Base-by-base conservation (phyloP, 1,284 basidiomycete species). In the Entoloma clypeatum region DNA sequence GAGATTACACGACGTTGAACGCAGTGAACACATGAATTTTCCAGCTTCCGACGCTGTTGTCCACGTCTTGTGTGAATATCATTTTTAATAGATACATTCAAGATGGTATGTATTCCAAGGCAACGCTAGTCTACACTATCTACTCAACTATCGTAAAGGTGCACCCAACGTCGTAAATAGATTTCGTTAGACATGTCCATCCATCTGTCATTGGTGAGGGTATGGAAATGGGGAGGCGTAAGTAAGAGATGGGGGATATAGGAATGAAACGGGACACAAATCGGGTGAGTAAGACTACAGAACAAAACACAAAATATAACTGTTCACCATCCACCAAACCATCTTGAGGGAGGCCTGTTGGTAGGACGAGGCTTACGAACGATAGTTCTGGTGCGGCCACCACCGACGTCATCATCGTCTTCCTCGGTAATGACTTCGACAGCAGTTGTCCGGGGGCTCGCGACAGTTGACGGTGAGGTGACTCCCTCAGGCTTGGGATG, bases 391-490 rank as follows among this genome's bases (percentile, higher is more conserved):
- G 51, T 49, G 13, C 49, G 50, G 25, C 48, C 50, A 31, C 55
- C 54, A 5, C 52, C 48, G 10, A 51, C 55, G 5, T 56, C 56
- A 7, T 61, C 61, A 30, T 69, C 68, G 18, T 71, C 69, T 35
- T 82, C 78, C 46, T 86, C 80, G 5, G 75, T 72, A 19, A 77
- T 59, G 35, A 85, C 68, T 54, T 85, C 81, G 9, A 83, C 67
- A 16, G 81, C 75, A 8, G 83, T 86, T 16, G 86, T 88, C 48
- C 73, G 74, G 17, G 84, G 85, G 54, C 75, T 79, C 7, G 73
- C 68, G 6, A 70, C 63, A 16, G 75, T 73, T 25, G 75, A 69
- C 11, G 74, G 67, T 3, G 75, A 70, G 39, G 73, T 69, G 22
- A 69, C 71, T 16, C 70, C 71, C 56, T 81, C 76, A 5, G 87